phyloP scores from a whole-genome alignment of 352 stramenopile genomes.

The Phytophthora agathidicida region DNA sequence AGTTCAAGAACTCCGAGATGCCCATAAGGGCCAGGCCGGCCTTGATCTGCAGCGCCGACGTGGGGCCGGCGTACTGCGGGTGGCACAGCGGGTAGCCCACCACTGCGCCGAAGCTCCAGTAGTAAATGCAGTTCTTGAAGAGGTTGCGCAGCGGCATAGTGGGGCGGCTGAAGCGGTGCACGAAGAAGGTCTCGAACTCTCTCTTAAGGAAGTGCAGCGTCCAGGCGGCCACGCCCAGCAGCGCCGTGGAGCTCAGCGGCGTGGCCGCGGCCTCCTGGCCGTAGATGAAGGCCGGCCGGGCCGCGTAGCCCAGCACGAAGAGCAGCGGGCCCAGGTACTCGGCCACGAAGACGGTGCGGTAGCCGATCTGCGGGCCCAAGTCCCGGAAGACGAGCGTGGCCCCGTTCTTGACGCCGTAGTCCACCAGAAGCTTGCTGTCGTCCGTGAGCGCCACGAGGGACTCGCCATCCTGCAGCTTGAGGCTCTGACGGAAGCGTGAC shows the following conservation, averaged over 20 bases:
- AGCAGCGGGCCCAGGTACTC: slow-evolving; percentile 89
- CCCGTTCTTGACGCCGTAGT: slow-evolving; percentile 60
- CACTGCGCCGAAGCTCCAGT: slow-evolving; percentile 85
- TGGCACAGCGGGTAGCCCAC: slow-evolving; percentile 88
- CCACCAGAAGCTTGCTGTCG: slow-evolving; percentile 58
- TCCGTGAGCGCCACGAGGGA: slow-evolving; percentile 50
- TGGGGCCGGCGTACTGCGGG: slow-evolving; percentile 63
- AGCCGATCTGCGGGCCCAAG: slow-evolving; percentile 87
- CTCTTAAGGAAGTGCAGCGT: slow-evolving; percentile 88
- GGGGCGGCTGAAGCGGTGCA: slow-evolving; percentile 87
- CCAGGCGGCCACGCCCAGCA: slow-evolving; percentile 70
- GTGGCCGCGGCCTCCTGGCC: slow-evolving; percentile 44
- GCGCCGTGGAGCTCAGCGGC: slow-evolving; percentile 50
- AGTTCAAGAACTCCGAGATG: slow-evolving; percentile 85
- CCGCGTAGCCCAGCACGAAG: slow-evolving; percentile 83
- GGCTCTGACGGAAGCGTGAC: slow-evolving; percentile 62
- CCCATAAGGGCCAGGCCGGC: slow-evolving; percentile 65
- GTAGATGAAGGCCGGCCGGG: slow-evolving; percentile 77
- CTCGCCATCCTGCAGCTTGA: slow-evolving; percentile 55
- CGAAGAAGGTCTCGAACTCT: slow-evolving; percentile 88
- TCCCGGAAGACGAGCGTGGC: slow-evolving; percentile 77
- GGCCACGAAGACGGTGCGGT: slow-evolving; percentile 87
- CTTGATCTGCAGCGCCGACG: slow-evolving; percentile 57
- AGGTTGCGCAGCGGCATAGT: slow-evolving; percentile 91
- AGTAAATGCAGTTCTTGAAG: slow-evolving; percentile 93